A percentile compares a stretch with the other conserved stretches of the same genome.
phyloP scores from a whole-genome alignment of 1,139 yeast species.

The Yamadazyma diospyri region DNA sequence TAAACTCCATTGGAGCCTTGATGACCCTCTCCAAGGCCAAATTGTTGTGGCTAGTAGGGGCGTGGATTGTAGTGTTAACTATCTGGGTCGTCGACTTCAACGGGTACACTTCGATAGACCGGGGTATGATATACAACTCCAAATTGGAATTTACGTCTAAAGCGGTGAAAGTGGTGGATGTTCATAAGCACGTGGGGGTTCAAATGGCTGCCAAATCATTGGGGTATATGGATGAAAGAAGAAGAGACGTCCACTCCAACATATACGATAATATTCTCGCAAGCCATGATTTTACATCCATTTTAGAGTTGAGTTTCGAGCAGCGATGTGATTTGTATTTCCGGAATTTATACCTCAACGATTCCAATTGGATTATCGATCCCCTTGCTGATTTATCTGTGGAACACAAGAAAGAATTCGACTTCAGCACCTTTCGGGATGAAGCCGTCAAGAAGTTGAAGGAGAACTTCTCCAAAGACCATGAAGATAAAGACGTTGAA shows the following conservation, averaged over 20 bases:
- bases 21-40: background rate
- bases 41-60: background rate
- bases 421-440: conserved; percentile 13
- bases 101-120: background rate
- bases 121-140: background rate
- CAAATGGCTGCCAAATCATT: background rate
- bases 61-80: background rate
- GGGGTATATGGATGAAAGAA: conserved; percentile 14
- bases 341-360: conserved; percentile 20
- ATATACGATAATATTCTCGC: conserved; percentile 21
- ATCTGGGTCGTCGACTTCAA: conserved; percentile 5
- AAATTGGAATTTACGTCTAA: background rate
- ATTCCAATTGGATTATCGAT: conserved; percentile 25
- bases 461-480: conserved; percentile 10
- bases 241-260: conserved; percentile 19
- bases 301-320: conserved; percentile 21
- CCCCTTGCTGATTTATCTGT: conserved; percentile 21
- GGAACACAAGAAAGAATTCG: conserved; percentile 18
- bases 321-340: conserved; percentile 31
- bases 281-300: conserved; percentile 20
- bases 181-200: background rate
- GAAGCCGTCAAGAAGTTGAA: conserved; percentile 11
- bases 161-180: background rate
- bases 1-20: no score
- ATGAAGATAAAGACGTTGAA: conserved; percentile 8